These are phyloP conservation scores for Verticillium alfalfae DNA, from an alignment of 2,329 filamentous ascomycete genomes.

Conservation along the genomic window DNA sequence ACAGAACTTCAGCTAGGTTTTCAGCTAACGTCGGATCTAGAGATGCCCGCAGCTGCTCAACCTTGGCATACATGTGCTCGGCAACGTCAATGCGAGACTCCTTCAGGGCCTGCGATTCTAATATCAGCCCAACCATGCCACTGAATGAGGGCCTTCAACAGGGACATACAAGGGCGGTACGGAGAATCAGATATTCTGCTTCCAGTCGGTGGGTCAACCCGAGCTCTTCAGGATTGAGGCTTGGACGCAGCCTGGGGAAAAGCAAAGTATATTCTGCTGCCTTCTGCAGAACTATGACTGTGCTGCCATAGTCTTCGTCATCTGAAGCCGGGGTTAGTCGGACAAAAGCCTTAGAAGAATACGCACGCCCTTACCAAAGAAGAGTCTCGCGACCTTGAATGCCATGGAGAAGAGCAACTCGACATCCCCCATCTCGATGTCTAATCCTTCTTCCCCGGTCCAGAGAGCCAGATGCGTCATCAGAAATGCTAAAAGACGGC, in stretches of 20 bases:
- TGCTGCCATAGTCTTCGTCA: conserved; percentile 49
- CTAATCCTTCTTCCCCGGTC: conserved; percentile 16
- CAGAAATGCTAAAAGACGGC: conserved; percentile 57
- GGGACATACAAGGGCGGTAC: conserved; percentile 56
- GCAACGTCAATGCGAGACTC: conserved; percentile 69
- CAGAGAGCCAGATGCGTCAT: conserved; percentile 55
- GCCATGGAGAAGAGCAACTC: conserved; percentile 61
- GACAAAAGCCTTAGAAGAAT: neutral
- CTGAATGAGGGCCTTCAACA: no score
- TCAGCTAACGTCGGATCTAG: conserved; percentile 50
- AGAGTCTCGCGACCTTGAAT: conserved; percentile 59
- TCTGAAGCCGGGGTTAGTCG: conserved; percentile 24
- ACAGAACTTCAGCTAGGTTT: conserved; percentile 60
- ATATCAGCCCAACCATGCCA: neutral
- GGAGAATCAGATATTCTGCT: conserved; percentile 60
- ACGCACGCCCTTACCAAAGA: conserved; percentile 43
- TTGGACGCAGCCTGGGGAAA: conserved; percentile 23
- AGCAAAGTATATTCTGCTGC: conserved; percentile 51
- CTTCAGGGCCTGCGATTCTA: conserved; percentile 58
- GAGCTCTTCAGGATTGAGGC: conserved; percentile 21
- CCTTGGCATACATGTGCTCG: conserved; percentile 69
- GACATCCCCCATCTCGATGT: conserved; percentile 24
- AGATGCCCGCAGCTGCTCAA: conserved; percentile 29
- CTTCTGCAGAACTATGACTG: conserved; percentile 56
- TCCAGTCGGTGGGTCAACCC: conserved; percentile 32